phyloP scores from a whole-genome alignment of 2,329 filamentous ascomycete species.

The Pseudomassariella vexata region DNA sequence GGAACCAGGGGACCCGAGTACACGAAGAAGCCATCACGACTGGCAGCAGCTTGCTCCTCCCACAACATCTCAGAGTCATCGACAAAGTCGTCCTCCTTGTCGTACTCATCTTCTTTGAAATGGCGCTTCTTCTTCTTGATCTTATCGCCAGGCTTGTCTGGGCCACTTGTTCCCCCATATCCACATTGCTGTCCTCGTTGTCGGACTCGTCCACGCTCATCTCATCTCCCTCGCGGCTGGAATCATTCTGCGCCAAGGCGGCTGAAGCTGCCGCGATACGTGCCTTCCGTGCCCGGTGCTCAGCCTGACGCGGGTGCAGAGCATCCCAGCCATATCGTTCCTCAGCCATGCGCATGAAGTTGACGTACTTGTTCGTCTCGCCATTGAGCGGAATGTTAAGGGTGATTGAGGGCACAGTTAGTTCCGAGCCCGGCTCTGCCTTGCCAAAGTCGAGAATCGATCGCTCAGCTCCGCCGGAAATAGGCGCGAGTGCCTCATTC shows the following conservation, averaged over 20 bases:
- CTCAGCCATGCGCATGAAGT: constrained; percentile 90
- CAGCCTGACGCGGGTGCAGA: constrained; percentile 83
- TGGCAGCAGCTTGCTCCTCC: constrained; percentile 92
- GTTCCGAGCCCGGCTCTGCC: constrained; percentile 52
- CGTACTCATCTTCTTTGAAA: constrained; percentile 77
- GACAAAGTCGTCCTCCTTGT: constrained; percentile 77
- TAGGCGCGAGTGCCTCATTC: constrained; percentile 36
- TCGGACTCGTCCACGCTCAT: constrained; percentile 76
- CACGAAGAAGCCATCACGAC: constrained; percentile 95
- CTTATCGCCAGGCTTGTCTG: constrained; percentile 55
- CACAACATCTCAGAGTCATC: constrained; percentile 93
- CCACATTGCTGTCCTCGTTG: constrained; percentile 78
- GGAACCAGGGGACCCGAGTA: constrained; percentile 89
- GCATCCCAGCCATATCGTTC: constrained; percentile 93
- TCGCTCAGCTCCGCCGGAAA: constrained; percentile 35
- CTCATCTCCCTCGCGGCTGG: constrained; percentile 67
- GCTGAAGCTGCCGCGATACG: constrained; percentile 86
- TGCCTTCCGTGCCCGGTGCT: constrained; percentile 79
- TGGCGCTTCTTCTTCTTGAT: constrained; percentile 72
- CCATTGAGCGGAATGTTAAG: constrained; percentile 77
- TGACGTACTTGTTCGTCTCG: constrained; percentile 84
- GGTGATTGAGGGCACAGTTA: constrained; percentile 68
- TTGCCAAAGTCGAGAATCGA: constrained; percentile 59
- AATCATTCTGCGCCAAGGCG: constrained; percentile 71
- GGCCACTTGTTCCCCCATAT: constrained; percentile 68